Percentiles rank a stretch among this genome's conserved stretches.
Evolutionary conservation across 257 asterid species (phyloP).

Genomic region (Petunia axillaris): DNA sequence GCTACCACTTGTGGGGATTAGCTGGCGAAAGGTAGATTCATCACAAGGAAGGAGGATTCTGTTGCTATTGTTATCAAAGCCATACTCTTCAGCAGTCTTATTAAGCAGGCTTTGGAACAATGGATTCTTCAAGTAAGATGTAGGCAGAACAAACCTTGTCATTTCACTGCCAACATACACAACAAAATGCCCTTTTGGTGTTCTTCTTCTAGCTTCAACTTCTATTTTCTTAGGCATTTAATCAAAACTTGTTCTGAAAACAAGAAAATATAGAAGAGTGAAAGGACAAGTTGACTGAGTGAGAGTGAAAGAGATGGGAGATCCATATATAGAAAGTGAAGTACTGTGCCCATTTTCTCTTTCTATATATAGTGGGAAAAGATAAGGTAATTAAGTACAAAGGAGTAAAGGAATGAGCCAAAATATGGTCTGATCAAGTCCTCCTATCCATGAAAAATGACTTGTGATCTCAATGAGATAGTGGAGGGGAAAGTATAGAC

Average conservation of each 20-base stretch:
- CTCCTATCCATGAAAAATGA: slow-evolving; percentile 15
- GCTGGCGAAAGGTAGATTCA: slow-evolving; percentile 10
- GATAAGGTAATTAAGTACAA: slow-evolving; percentile 26
- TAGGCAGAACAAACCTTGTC: slow-evolving; percentile 58
- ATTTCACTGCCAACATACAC: slow-evolving; percentile 62
- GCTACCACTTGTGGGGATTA: slow-evolving; percentile 15
- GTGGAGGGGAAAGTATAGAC: neutral
- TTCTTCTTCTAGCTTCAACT: slow-evolving; percentile 20
- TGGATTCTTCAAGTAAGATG: slow-evolving; percentile 55
- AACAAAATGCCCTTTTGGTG: slow-evolving; percentile 70
- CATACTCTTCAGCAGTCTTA: slow-evolving; percentile 64
- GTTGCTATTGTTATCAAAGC: slow-evolving; percentile 35
- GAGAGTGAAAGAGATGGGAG: neutral
- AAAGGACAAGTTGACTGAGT: neutral
- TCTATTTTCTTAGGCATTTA: slow-evolving; percentile 19
- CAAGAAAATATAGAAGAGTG: neutral
- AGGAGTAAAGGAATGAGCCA: slow-evolving; percentile 25
- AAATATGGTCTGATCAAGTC: slow-evolving; percentile 10
- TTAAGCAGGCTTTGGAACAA: slow-evolving; percentile 48
- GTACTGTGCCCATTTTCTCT: slow-evolving; percentile 18
- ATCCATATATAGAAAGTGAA: neutral
- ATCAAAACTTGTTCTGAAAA: neutral
- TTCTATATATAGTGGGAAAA: neutral
- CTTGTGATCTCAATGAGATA: neutral
- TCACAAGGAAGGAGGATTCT: slow-evolving; percentile 26